Base-by-base conservation (phyloP, 441 rosid species). In the Aquilaria agallochum region DNA sequence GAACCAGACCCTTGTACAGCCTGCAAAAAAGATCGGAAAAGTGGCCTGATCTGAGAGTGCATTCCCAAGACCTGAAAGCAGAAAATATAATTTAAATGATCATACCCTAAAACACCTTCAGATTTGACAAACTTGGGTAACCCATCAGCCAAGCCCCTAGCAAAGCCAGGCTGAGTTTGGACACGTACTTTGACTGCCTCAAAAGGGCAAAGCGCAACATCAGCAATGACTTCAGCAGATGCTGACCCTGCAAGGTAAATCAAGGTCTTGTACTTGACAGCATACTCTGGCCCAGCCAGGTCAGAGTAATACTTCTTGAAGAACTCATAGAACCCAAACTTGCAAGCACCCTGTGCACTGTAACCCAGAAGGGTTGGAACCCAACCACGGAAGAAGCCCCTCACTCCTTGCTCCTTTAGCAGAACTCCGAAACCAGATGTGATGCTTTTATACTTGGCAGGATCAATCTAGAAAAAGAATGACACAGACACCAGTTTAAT, bases 161-260 rank as follows among this genome's bases (percentile, higher is more conserved):
- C 99, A 58, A 95, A 95, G 55, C 99, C 99, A 70, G 99, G 99
- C 79, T 95, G 99, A 44, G 99, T 95, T 78, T 95, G 98, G 67
- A 95, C 99, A 47, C 98, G 76, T 58, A 95, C 99, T 88, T 95
- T 95, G n/a, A 95, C 99, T 48, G 99, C 99, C 82, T 95, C 99
- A 11, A 95, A 80, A 13, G 99, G 99, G 87, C 99, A 92, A 62
- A 95, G 97, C 0, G 97, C 99, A 72, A 95, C 13, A 80, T 95
- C 99, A n/a, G 99, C 99, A 61, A 95, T 95, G 63, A 95, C 72
- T 82, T 92, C 99, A 72, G 99, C 99, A 76, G 99, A 95, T 52
- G 99, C 99, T 63, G 99, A 95, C 53, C 99, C 99, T 53, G 99
- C 98, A 61, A 95, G 96, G 86, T 90, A 95, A 73, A 95, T 95